A percentile compares a stretch with the other conserved stretches of the same genome.
Evolutionary conservation across 208 protist genomes (phyloP).

Genomic region (Trypanosoma theileri): DNA sequence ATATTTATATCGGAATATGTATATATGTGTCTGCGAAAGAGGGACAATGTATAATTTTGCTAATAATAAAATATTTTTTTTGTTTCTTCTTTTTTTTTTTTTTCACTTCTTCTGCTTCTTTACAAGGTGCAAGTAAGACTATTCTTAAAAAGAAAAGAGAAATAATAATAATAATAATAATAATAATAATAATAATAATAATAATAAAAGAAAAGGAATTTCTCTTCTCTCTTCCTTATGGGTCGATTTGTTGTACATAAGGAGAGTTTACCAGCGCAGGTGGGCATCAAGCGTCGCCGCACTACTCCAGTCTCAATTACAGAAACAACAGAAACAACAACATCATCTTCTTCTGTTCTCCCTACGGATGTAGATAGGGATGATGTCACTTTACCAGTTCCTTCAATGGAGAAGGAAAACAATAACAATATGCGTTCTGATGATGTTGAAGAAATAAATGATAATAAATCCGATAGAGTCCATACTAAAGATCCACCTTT

Average conservation of each 20-base stretch:
- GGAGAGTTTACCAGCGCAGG: slow-evolving; percentile 57
- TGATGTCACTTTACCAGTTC: no score
- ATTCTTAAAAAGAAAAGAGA: no score
- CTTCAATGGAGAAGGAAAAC: no score
- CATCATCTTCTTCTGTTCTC: no score
- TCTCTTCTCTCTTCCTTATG: background rate
- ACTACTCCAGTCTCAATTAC: slow-evolving; percentile 12
- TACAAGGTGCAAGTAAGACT: no score
- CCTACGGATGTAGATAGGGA: no score
- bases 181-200: background rate
- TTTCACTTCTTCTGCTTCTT: background rate
- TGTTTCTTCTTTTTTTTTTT: slow-evolving; percentile 16
- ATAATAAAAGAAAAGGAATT: background rate
- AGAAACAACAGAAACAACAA: no score
- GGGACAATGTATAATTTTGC: no score
- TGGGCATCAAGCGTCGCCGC: slow-evolving; percentile 62
- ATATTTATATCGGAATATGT: no score
- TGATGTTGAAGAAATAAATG: slow-evolving; percentile 11
- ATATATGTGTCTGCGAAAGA: no score
- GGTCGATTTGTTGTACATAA: slow-evolving; percentile 43
- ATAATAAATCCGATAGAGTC: background rate
- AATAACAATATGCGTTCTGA: no score
- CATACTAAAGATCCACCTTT: background rate
- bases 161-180: no score
- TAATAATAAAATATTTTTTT: background rate